phyloP scores from a whole-genome alignment of 2,329 filamentous ascomycete genomes.

The Aspergillus ochraceus region DNA sequence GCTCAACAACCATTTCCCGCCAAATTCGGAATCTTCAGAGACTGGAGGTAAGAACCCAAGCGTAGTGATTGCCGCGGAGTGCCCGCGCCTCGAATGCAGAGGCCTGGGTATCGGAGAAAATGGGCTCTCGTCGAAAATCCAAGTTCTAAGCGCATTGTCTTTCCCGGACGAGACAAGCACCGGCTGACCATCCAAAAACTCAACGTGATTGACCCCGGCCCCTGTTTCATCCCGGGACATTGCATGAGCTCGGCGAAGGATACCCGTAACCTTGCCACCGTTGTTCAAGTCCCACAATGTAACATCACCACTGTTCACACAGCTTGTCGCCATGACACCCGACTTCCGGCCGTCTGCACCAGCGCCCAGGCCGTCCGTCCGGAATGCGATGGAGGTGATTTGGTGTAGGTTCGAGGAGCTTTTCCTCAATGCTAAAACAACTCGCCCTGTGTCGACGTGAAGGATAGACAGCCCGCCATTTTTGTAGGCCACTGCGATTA shows the following conservation, averaged over 20 bases:
- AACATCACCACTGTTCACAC: slow-evolving; percentile 76
- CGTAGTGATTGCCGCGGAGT: slow-evolving; percentile 80
- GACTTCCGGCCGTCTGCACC: slow-evolving; percentile 81
- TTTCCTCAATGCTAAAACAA: slow-evolving; percentile 67
- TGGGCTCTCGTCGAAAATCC: slow-evolving; percentile 92
- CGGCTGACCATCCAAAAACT: slow-evolving; percentile 86
- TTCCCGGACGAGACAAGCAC: slow-evolving; percentile 86
- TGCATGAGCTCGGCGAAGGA: slow-evolving; percentile 85
- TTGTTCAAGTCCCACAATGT: slow-evolving; percentile 96
- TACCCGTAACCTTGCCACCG: slow-evolving; percentile 80
- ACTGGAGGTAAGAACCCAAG: slow-evolving; percentile 83
- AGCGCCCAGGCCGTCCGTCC: slow-evolving; percentile 84
- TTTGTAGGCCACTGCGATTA: slow-evolving; percentile 85
- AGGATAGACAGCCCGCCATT: slow-evolving; percentile 77
- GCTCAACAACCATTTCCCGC: slow-evolving; percentile 92
- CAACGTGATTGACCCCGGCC: slow-evolving; percentile 75
- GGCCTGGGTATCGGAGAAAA: slow-evolving; percentile 85
- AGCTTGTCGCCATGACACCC: slow-evolving; percentile 92
- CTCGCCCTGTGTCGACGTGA: slow-evolving; percentile 76
- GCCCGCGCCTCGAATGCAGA: slow-evolving; percentile 82
- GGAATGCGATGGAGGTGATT: slow-evolving; percentile 82
- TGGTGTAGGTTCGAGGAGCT: slow-evolving; percentile 61
- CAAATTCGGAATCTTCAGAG: slow-evolving; percentile 83
- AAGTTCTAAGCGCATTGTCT: slow-evolving; percentile 92
- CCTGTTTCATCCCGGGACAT: slow-evolving; percentile 58